A percentile compares a stretch with the other conserved stretches of the same genome.
Conservation (phyloP, 345 rosid species). For the Combretum micranthum region DNA sequence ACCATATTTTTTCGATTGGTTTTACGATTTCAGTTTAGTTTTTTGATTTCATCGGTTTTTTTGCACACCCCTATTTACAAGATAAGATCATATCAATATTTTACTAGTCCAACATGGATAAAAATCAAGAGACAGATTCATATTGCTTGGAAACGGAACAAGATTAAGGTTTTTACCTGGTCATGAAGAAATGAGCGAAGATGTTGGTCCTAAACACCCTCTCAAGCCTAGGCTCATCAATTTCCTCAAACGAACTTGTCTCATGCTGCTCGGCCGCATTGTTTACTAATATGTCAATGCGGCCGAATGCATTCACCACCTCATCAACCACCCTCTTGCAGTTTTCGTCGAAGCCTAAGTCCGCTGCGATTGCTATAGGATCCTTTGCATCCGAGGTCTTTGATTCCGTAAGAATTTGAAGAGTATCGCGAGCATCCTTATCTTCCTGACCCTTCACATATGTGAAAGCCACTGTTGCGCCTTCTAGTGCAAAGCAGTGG, state of each 20-base stretch:
- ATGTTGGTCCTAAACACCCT: conserved; percentile 66
- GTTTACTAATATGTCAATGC: conserved; percentile 59
- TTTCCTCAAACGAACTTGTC: conserved; percentile 42
- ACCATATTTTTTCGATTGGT: too few species aligned
- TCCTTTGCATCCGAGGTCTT: conserved; percentile 50
- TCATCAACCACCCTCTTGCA: conserved; percentile 59
- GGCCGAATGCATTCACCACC: conserved; percentile 50
- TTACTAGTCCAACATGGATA: too few species aligned
- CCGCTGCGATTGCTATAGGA: conserved; percentile 44
- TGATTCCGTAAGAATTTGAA: conserved; percentile 28
- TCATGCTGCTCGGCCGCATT: conserved; percentile 62
- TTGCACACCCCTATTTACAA: too few species aligned
- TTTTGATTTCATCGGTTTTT: too few species aligned
- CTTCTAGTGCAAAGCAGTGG: conserved; percentile 40
- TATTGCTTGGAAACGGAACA: too few species aligned
- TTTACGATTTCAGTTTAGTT: too few species aligned
- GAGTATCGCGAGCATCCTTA: conserved; percentile 60
- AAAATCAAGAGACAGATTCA: background rate
- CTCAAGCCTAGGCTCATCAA: conserved; percentile 60
- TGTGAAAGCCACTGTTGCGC: conserved; percentile 74
- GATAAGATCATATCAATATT: too few species aligned
- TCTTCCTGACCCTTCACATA: conserved; percentile 58
- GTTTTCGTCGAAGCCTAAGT: conserved; percentile 64
- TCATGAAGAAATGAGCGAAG: conserved; percentile 55
- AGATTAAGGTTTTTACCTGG: conserved; percentile 38